Base-by-base conservation (phyloP, 768 basidiomycete species). In the Lyophyllum shimeji region DNA sequence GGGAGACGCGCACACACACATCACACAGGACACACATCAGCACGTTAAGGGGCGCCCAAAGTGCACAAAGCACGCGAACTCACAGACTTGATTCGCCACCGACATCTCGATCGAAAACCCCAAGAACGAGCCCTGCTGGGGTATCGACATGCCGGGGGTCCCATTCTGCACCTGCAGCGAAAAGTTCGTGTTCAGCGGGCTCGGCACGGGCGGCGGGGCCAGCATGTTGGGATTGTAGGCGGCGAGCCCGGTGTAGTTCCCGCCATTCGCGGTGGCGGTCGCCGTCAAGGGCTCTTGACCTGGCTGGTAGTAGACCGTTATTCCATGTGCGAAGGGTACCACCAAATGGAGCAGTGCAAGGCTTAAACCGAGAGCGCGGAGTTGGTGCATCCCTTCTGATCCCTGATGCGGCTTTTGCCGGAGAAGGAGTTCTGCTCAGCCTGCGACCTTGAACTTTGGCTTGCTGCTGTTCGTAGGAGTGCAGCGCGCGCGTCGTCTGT, bases 61-160 rank as follows among this genome's bases (percentile, higher is more conserved):
- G 44, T 1, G 21, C 11, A 31, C 18, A 39, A 25, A 15, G 17
- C 29, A 2, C 3, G 1, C n/a, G n/a, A n/a, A 78, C 82, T 69
- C 61, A 83, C 82, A 70, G 46, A 85, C 71, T 69, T 81, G 80
- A 56, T 81, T 80, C 2, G 78, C 77, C 7, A 87, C 82, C 18
- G 82, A 84, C 73, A 86, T 76, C 67, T 88, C 86, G 27, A 88
- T 73, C 1, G 78, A 80, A 59, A 86, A 87, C 0, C 86, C 86
- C 49, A 84, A 66, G 55, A 79, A 79, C 1, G 67, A 63, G 39
- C 75, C 78, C 31, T 63, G 65, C 52, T 75, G 74, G 1, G 46
- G 47, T 7, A 57, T 43, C 17, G 59, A 60, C 3, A 60, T 24
- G 12, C 52, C 52, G 2, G 5, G 15, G 3, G 59, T 57, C 37